A percentile compares a stretch with the other conserved stretches of the same genome.
Evolutionary conservation across 495 filamentous ascomycete genomes (phyloP).

Genomic region (Chaetomium tenue): DNA sequence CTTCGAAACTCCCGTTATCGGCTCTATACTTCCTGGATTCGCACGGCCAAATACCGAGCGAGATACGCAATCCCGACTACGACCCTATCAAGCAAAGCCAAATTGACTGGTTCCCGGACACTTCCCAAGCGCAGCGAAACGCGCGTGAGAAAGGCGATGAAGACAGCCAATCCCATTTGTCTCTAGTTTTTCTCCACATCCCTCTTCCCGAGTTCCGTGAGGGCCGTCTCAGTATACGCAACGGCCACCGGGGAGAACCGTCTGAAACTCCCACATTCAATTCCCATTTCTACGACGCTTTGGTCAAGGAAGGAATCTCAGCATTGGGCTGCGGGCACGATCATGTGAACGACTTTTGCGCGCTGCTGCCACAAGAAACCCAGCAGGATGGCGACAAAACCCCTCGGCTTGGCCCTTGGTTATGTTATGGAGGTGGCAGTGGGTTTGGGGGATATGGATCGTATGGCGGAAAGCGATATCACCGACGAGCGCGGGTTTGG

Average conservation of each 20-base stretch:
- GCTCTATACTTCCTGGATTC: conserved; percentile 3
- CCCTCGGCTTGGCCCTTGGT: not conserved
- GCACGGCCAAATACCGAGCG: conserved; percentile 5
- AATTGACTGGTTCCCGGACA: conserved; percentile 3
- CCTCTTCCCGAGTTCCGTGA: conserved; percentile 7
- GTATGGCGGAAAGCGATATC: conserved; percentile 3
- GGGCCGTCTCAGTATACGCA: not conserved
- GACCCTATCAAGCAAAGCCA: conserved; percentile 8
- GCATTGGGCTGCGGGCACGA: conserved; percentile 4
- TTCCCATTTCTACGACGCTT: conserved; percentile 5
- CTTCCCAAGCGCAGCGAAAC: not conserved
- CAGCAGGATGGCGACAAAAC: conserved; percentile 5
- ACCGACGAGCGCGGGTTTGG: conserved; percentile 3
- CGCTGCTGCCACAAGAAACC: conserved; percentile 6
- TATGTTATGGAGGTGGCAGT: conserved; percentile 5
- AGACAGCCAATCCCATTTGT: not conserved
- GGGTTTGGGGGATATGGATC: conserved; percentile 3
- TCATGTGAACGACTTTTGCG: conserved; percentile 5
- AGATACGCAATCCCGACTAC: conserved; percentile 3
- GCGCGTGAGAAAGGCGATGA: conserved; percentile 1
- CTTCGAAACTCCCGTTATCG: conserved; percentile 5
- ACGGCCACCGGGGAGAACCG: conserved; percentile 3
- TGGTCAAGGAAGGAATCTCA: not conserved
- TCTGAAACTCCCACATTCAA: conserved; percentile 5
- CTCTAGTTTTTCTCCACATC: conserved; percentile 1